Conservation (phyloP, 176 grass and related monocot species). For the Paspalum notatum region DNA sequence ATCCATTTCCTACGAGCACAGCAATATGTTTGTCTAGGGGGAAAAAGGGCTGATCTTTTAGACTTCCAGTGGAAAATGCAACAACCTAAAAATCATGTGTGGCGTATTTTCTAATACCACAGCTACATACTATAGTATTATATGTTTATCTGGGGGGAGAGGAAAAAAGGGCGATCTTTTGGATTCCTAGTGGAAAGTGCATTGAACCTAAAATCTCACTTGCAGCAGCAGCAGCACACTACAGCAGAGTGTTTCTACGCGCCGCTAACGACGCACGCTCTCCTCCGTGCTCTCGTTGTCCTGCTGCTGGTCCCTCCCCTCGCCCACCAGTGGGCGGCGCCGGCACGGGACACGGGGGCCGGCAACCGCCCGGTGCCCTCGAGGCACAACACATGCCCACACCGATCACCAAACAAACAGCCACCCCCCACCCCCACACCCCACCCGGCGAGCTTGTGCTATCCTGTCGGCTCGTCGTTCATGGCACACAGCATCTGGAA, state of each 20-base stretch:
- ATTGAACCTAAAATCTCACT: constrained; percentile 3
- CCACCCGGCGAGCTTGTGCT: constrained; percentile 16
- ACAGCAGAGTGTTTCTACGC: background rate
- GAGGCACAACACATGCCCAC: constrained; percentile 11
- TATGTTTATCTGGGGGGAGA: background rate
- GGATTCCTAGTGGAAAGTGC: background rate
- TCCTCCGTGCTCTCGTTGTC: background rate
- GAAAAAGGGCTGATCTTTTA: background rate
- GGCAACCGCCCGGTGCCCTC: constrained; percentile 9
- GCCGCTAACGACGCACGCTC: background rate
- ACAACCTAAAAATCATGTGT: too few species aligned
- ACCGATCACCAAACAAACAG: constrained; percentile 9
- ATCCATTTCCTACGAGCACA: background rate
- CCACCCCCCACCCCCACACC: background rate
- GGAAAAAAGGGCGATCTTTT: background rate
- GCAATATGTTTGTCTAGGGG: too few species aligned
- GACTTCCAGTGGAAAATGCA: background rate
- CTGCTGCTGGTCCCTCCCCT: background rate
- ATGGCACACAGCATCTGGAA: constrained; percentile 37
- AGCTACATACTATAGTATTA: too few species aligned
- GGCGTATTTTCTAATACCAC: too few species aligned
- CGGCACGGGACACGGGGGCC: background rate
- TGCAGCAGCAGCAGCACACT: background rate
- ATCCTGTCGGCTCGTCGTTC: constrained; percentile 36
- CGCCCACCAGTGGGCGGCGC: background rate